phyloP scores from a whole-genome alignment of 2,329 filamentous ascomycete species.

The Ascochyta koolunga region DNA sequence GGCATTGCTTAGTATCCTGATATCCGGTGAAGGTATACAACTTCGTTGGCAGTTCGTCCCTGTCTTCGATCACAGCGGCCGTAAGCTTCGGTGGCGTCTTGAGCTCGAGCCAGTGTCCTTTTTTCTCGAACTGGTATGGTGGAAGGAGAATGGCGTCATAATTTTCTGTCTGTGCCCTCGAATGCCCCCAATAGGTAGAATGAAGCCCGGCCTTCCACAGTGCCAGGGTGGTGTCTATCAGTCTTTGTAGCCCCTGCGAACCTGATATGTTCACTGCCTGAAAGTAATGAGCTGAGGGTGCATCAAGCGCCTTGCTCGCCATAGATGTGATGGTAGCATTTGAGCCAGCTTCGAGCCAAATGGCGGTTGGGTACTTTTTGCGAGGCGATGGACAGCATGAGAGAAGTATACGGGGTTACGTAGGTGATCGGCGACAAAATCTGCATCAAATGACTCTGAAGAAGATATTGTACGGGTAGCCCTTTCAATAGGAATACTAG shows the following conservation, averaged over 20 bases:
- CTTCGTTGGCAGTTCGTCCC: slow-evolving; percentile 12
- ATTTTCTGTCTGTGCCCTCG: slow-evolving; percentile 19
- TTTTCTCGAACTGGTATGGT: slow-evolving; percentile 35
- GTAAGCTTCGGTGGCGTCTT: neutral
- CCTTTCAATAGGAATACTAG: slow-evolving; percentile 40
- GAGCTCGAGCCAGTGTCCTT: slow-evolving; percentile 27
- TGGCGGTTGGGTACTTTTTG: slow-evolving; percentile 27
- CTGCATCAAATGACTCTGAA: neutral
- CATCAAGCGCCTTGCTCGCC: slow-evolving; percentile 33
- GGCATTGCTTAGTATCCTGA: slow-evolving; percentile 12
- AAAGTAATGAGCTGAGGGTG: slow-evolving; percentile 5
- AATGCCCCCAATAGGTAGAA: slow-evolving; percentile 47
- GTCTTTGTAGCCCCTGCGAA: slow-evolving; percentile 1
- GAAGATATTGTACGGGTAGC: neutral
- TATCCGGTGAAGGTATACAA: slow-evolving; percentile 13
- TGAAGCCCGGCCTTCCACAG: slow-evolving; percentile 52
- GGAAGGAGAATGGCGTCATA: slow-evolving; percentile 46
- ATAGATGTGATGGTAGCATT: slow-evolving; percentile 36
- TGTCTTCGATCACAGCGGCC: neutral
- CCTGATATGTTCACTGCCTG: slow-evolving; percentile 11
- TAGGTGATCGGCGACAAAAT: slow-evolving; percentile 45
- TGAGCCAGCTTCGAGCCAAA: slow-evolving; percentile 33
- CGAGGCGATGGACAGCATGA: slow-evolving; percentile 51
- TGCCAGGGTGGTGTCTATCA: slow-evolving; percentile 29
- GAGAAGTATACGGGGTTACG: slow-evolving; percentile 54